Evolutionary conservation across 305 asterid genomes (phyloP), one percentile per base, ranked within the genome.

Genomic region (Rubia peregrina): DNA sequence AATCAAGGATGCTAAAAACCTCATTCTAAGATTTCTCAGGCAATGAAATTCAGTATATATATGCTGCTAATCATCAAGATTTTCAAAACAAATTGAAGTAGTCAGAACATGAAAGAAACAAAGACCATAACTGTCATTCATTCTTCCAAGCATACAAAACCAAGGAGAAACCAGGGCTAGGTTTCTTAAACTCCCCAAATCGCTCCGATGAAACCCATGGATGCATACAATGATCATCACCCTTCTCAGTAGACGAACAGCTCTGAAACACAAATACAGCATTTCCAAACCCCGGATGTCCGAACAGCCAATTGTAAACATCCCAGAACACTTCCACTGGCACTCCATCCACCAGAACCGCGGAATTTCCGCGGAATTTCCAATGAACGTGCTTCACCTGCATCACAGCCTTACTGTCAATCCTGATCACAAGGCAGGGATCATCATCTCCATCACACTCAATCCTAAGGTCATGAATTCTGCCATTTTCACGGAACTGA

Each of bases 311-410:
- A 75, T 90, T 85, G 42, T 90, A 90, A 51, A 92, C 96, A 74
- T 92, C 97, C 96, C 96, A 90, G 68, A 80, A 87, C 42, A 90
- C 81, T 76, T 92, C 97, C 21, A 92, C 94, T n/a, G 93, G 91
- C 40, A 90, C 74, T 7, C 97, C 98, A 77, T 92, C 98, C 6
- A 90, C 83, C 82, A 79, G 65, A 67, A 90, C 81, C 0, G 93
- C 74, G 78, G 74, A 81, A 30, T 92, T 92, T 59, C 97, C 96
- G 0, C 96, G 82, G 46, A 92, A 92, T 64, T 92, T 92, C 97
- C 98, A 92, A 1, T 76, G 82, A 22, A 92, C 71, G 26, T 89
- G 95, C 80, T 81, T 86, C 73, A 92, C 87, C 70, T 87, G 87
- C 90, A 92, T 85, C 26, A 89, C 96, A 0, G 83, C 68, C 51